These are phyloP conservation scores for Anthracocystis walkeri DNA, from an alignment of 1,284 basidiomycete species.

Conservation along the genomic window DNA sequence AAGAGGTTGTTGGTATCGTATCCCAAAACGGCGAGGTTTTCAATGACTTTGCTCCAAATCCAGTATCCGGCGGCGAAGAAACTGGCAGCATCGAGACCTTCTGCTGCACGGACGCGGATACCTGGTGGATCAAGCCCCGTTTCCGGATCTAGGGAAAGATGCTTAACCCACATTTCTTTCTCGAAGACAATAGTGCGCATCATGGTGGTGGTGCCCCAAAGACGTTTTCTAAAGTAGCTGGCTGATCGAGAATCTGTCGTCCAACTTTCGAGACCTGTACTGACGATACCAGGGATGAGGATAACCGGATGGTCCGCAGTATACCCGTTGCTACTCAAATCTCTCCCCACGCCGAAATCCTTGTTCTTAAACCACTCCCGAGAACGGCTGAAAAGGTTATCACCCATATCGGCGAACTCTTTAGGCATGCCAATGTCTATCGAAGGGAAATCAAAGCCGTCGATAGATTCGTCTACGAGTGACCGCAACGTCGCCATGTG, in stretches of 20 bases:
- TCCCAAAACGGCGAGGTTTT: constrained; percentile 80
- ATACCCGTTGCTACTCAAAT: constrained; percentile 49
- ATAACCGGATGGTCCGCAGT: constrained; percentile 65
- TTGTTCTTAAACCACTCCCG: constrained; percentile 64
- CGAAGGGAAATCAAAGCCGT: constrained; percentile 50
- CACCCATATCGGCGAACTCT: constrained; percentile 63
- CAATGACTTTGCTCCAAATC: constrained; percentile 84
- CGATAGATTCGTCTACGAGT: constrained; percentile 62
- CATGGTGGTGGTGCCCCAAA: constrained; percentile 75
- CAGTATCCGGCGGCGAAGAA: constrained; percentile 89
- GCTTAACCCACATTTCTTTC: constrained; percentile 86
- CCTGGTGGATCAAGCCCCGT: constrained; percentile 91
- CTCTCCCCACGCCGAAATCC: constrained; percentile 64
- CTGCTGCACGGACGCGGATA: constrained; percentile 90
- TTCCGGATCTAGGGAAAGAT: constrained; percentile 86
- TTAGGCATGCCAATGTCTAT: constrained; percentile 61
- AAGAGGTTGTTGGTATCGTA: constrained; percentile 67
- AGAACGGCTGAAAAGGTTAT: constrained; percentile 58
- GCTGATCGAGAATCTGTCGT: constrained; percentile 54
- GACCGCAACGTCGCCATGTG: constrained; percentile 49
- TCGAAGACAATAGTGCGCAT: constrained; percentile 86
- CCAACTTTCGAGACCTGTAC: constrained; percentile 68
- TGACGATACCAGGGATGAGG: constrained; percentile 67
- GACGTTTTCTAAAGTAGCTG: constrained; percentile 64
- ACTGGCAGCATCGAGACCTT: constrained; percentile 81